Evolutionary conservation across 1,284 basidiomycete species (phyloP).

Genomic region (Trametes hirsuta): DNA sequence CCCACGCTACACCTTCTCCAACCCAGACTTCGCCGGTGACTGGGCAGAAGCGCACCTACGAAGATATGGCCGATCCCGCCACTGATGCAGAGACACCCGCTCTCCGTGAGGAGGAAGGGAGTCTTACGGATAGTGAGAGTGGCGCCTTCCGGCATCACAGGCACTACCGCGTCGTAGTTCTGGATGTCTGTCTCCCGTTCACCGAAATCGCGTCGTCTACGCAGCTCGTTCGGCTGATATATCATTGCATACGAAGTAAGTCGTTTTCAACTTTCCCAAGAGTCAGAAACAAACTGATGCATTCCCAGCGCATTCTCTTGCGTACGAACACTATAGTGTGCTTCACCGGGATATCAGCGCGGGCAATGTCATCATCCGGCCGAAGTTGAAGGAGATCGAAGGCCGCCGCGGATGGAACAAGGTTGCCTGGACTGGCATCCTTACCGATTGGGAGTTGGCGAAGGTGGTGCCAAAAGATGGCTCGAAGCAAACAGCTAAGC

Average conservation of each 20-base stretch:
- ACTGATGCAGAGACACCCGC: not conserved
- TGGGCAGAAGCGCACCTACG: not conserved
- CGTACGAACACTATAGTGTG: not conserved
- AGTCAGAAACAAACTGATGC: not conserved
- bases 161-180: conserved; percentile 9
- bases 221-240: conserved; percentile 4
- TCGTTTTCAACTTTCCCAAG: too few relatives aligned
- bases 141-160: not conserved
- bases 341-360: conserved; percentile 18
- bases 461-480: not conserved
- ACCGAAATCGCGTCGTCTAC: not conserved
- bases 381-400: not conserved
- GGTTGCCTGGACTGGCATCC: conserved; percentile 2
- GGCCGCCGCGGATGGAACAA: not conserved
- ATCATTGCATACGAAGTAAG: not conserved
- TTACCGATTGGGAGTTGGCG: conserved; percentile 17
- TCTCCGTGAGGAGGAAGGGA: not conserved
- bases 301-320: not conserved
- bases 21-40: too few relatives aligned
- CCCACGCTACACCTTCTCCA: too few relatives aligned
- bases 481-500: not conserved
- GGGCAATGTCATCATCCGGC: conserved; percentile 15
- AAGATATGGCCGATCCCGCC: not conserved
- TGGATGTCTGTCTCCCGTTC: conserved; percentile 9
- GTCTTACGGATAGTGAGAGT: not conserved